These are phyloP conservation scores for Tylopilus sp. DNA, from an alignment of 768 basidiomycete species.

Conservation along the genomic window DNA sequence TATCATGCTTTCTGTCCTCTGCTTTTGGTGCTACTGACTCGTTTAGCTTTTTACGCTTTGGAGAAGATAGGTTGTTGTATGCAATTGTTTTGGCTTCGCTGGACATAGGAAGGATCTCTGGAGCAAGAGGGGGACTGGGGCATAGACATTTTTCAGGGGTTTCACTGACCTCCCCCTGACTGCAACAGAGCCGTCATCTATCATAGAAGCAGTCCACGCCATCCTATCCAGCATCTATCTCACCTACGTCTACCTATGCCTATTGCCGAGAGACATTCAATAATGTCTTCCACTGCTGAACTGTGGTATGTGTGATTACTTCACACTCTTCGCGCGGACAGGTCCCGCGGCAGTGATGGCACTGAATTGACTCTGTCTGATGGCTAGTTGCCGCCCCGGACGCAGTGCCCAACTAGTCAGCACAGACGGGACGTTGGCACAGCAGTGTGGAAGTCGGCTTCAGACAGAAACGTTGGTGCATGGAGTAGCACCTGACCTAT, in stretches of 20 bases:
- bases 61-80: slow-evolving; percentile 22
- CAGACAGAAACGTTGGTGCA: not conserved
- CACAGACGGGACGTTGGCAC: slow-evolving; percentile 18
- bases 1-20: slow-evolving; percentile 10
- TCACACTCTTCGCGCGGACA: slow-evolving; percentile 14
- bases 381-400: not conserved
- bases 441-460: slow-evolving; percentile 4
- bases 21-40: slow-evolving; percentile 12
- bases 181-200: not conserved
- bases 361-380: slow-evolving; percentile 8
- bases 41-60: slow-evolving; percentile 19
- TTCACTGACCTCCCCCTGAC: slow-evolving; percentile 12
- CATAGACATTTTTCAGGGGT: not conserved
- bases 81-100: not conserved
- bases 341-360: slow-evolving; percentile 18
- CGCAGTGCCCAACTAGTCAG: not conserved
- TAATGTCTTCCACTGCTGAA: slow-evolving; percentile 19
- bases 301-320: slow-evolving; percentile 12
- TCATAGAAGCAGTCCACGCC: slow-evolving; percentile 7
- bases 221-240: slow-evolving; percentile 9
- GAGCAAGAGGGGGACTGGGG: too few relatives aligned
- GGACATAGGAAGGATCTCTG: not conserved
- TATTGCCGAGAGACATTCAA: slow-evolving; percentile 19
- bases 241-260: slow-evolving; percentile 6
- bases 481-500: slow-evolving; percentile 13